Base-by-base conservation (phyloP, 2,329 filamentous ascomycete genomes). In the Talaromyces sp. region DNA sequence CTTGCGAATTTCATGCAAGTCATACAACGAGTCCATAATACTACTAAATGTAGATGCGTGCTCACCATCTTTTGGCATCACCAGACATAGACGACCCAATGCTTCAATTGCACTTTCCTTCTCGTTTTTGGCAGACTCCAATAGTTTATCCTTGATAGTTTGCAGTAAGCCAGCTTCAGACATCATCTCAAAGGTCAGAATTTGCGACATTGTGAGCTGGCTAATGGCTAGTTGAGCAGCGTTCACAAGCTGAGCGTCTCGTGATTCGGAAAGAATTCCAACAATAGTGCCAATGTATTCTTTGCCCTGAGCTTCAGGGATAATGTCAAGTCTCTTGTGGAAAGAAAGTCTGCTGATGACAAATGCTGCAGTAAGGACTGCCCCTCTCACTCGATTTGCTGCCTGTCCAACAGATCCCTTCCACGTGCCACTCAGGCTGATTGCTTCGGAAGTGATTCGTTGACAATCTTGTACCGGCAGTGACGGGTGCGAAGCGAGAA, bases 91-190 rank as follows among this genome's bases (percentile, higher is more conserved):
- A 54, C 89, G 84, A 0, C 95, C 95, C 5, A 98, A 79, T 2
- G 90, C 86, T n/a, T 84, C 75, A 55, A 97, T 93, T 0, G 93
- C 89, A 60, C 84, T 87, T 68, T 96, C 93, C 60, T 90, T 90
- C 9, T 91, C 89, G 60, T 89, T 86, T 70, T 92, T 95, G 10
- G 90, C 88, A 62, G 88, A 84, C 0, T 82, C 78, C 6, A 84
- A 80, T 0, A 97, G 78, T 7, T 85, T 83, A 19, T 87, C 81
- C 26, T 87, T 80, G 14, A 92, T 77, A 1, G 80, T 72, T 53
- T 79, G 74, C 66, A 74, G 67, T 64, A 69, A 35, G 35, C 66
- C 63, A 59, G 66, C 60, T 19, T 69, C 67, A 17, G 68, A 64
- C 24, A 75, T 60, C n/a, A 66, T 65, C 38, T 70, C 59, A 61